Percentiles rank a stretch among this genome's conserved stretches.
Evolutionary conservation across 2,329 filamentous ascomycete genomes (phyloP).

Genomic region (Alternaria triticina): DNA sequence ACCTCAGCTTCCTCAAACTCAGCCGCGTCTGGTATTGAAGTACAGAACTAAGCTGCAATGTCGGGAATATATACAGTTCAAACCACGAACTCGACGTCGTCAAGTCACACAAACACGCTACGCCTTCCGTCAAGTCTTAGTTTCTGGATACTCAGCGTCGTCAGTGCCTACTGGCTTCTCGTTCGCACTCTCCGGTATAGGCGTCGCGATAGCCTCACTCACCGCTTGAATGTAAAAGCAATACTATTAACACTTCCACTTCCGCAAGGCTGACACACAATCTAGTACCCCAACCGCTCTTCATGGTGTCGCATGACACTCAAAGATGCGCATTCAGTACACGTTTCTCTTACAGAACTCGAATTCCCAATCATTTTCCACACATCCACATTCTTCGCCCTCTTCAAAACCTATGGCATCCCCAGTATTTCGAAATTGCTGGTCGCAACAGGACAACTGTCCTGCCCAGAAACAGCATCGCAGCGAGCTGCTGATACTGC

Average conservation of each 20-base stretch:
- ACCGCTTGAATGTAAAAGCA: neutral
- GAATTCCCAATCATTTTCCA: neutral
- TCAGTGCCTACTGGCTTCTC: neutral
- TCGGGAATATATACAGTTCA: neutral
- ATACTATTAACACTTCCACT: neutral
- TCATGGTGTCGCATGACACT: neutral
- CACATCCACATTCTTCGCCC: neutral
- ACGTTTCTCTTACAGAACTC: neutral
- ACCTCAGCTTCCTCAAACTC: neutral
- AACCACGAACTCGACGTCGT: neutral
- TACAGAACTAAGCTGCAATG: neutral
- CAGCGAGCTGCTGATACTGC: conserved; percentile 43
- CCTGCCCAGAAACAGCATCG: conserved; percentile 26
- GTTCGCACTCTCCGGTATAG: neutral
- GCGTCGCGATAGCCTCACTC: neutral
- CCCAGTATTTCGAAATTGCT: conserved; percentile 46
- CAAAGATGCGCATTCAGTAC: neutral
- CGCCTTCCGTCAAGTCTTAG: neutral
- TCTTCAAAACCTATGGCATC: conserved; percentile 45
- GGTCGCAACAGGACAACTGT: conserved; percentile 42
- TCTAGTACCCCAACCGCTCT: neutral
- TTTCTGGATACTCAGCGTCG: neutral
- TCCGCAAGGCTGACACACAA: neutral
- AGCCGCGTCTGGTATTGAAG: neutral
- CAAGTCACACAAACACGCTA: neutral